A percentile compares a stretch with the other conserved stretches of the same genome.
Evolutionary conservation across 495 filamentous ascomycete species (phyloP).

Genomic region (Aspergillus baeticus): DNA sequence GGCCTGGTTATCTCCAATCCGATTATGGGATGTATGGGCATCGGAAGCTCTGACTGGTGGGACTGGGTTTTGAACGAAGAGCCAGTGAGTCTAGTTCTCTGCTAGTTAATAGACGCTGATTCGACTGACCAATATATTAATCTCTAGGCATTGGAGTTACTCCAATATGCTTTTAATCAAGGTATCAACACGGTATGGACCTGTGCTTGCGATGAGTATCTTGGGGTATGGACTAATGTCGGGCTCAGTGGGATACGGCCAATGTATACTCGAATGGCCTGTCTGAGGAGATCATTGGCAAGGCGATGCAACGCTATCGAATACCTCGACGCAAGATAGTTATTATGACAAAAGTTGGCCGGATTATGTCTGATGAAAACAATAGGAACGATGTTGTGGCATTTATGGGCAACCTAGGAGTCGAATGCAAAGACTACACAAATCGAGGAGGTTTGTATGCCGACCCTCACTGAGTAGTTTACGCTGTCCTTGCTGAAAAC

Average conservation of each 20-base stretch:
- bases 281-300: constrained; percentile 66
- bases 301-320: constrained; percentile 64
- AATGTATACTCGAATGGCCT: constrained; percentile 63
- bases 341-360: constrained; percentile 57
- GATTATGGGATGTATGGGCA: constrained; percentile 63
- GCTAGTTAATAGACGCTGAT: too few species aligned
- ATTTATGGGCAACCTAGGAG: too few species aligned
- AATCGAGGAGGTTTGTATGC: too few species aligned
- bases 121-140: background rate
- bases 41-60: constrained; percentile 51
- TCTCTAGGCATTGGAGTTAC: constrained; percentile 51
- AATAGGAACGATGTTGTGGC: too few species aligned
- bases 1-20: constrained; percentile 64
- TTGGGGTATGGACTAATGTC: background rate
- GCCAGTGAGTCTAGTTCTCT: background rate
- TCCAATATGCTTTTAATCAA: constrained; percentile 62
- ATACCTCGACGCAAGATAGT: constrained; percentile 70
- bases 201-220: background rate
- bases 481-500: too few species aligned
- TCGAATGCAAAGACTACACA: too few species aligned
- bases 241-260: constrained; percentile 37
- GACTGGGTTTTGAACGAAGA: constrained; percentile 62
- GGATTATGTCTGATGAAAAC: too few species aligned
- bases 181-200: constrained; percentile 50
- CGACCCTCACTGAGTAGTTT: too few species aligned